Conservation (phyloP, 495 filamentous ascomycete genomes). For the Friedmanniomyces endolithicus region DNA sequence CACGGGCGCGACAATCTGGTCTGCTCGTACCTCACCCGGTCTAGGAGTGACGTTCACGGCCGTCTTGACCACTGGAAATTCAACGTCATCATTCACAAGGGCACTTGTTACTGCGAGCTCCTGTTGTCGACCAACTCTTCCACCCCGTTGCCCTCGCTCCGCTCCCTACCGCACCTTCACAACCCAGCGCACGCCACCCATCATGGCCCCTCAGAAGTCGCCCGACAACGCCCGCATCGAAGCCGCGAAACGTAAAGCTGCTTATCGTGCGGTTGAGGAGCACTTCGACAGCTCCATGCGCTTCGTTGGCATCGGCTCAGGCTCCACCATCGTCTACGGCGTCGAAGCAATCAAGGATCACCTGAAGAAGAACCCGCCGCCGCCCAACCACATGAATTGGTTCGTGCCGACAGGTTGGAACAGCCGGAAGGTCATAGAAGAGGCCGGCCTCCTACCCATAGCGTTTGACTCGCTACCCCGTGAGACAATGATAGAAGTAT, state of each 20-base stretch:
- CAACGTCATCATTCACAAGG: too few species aligned
- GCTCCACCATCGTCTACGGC: constrained; percentile 88
- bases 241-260: constrained; percentile 71
- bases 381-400: constrained; percentile 20
- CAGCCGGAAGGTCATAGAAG: constrained; percentile 66
- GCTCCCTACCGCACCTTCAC: too few species aligned
- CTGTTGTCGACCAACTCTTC: too few species aligned
- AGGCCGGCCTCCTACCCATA: constrained; percentile 61
- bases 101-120: too few species aligned
- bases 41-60: not conserved
- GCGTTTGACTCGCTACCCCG: constrained; percentile 60
- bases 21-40: too few species aligned
- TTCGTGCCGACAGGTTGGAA: constrained; percentile 92
- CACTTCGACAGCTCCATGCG: constrained; percentile 61
- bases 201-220: constrained; percentile 15
- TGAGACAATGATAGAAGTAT: constrained; percentile 56
- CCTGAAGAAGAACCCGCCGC: constrained; percentile 26
- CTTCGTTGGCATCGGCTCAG: constrained; percentile 85
- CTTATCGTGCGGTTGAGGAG: constrained; percentile 68
- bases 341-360: constrained; percentile 81
- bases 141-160: too few species aligned
- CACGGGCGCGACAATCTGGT: too few species aligned
- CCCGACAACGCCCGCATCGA: constrained; percentile 41
- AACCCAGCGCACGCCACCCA: not conserved
- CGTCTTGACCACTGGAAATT: too few species aligned